phyloP scores from a whole-genome alignment of 2,329 filamentous ascomycete species.

The Trichoderma breve region DNA sequence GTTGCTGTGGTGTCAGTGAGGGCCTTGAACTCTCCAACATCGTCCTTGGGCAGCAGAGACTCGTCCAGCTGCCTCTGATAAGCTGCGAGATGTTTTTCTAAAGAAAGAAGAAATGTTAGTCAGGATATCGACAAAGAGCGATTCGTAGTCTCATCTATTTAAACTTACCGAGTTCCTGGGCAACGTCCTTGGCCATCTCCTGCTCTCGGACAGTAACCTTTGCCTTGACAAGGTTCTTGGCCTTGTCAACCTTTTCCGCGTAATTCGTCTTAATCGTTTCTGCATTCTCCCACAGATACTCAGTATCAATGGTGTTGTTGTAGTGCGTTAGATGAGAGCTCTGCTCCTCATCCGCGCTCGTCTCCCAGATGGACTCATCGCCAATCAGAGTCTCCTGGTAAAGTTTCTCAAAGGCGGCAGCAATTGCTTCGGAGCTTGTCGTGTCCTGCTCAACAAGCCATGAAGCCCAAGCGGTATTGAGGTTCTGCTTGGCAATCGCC shows the following conservation, averaged over 20 bases:
- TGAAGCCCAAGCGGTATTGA: not conserved
- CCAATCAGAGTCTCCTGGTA: slow-evolving; percentile 2
- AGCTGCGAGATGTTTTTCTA: not conserved
- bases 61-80: slow-evolving; percentile 16
- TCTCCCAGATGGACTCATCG: slow-evolving; percentile 14
- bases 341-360: slow-evolving; percentile 8
- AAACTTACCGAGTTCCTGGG: slow-evolving; percentile 2
- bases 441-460: slow-evolving; percentile 10
- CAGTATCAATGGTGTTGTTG: slow-evolving; percentile 16
- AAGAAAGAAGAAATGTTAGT: not conserved
- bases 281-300: slow-evolving; percentile 15
- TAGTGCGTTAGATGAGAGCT: slow-evolving; percentile 6
- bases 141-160: not conserved
- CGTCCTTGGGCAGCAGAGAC: slow-evolving; percentile 11
- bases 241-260: slow-evolving; percentile 3
- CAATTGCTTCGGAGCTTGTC: not conserved
- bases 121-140: not conserved
- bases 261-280: slow-evolving; percentile 5
- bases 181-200: not conserved
- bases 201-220: slow-evolving; percentile 7
- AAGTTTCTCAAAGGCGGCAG: not conserved
- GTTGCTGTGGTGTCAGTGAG: slow-evolving; percentile 1
- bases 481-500: slow-evolving; percentile 9
- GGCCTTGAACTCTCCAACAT: slow-evolving; percentile 12
- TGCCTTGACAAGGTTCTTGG: not conserved